Conservation (phyloP, 2,329 filamentous ascomycete genomes). For the Monosporascus ibericus region DNA sequence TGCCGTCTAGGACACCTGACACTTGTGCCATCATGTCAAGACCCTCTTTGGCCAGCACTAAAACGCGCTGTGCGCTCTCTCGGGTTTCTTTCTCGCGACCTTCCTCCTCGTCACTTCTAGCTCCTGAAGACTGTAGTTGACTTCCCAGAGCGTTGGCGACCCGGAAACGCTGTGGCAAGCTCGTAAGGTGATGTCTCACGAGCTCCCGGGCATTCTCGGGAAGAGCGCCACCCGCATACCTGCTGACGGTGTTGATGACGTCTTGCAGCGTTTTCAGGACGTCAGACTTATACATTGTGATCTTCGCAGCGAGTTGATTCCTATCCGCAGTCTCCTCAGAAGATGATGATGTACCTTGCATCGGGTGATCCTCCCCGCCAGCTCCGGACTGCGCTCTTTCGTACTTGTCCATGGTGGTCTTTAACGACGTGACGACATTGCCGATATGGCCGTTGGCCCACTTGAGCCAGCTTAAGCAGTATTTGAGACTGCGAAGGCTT, state of each 20-base stretch:
- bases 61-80: conserved; percentile 66
- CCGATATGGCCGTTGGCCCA: conserved; percentile 79
- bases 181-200: conserved; percentile 77
- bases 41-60: conserved; percentile 83
- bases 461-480: conserved; percentile 73
- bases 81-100: conserved; percentile 36
- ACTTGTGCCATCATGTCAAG: conserved; percentile 94
- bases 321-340: conserved; percentile 32
- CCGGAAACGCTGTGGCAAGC: conserved; percentile 76
- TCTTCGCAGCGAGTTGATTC: conserved; percentile 50
- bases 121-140: conserved; percentile 22
- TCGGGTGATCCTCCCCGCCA: conserved; percentile 16
- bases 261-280: conserved; percentile 74
- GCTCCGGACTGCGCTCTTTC: conserved; percentile 43
- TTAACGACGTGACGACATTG: conserved; percentile 67
- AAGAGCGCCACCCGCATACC: conserved; percentile 83
- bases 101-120: conserved; percentile 22
- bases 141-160: conserved; percentile 52
- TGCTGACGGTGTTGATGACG: conserved; percentile 78
- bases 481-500: conserved; percentile 76
- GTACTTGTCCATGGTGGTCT: conserved; percentile 72
- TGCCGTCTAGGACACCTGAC: conserved; percentile 79
- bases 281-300: conserved; percentile 62
- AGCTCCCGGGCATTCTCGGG: conserved; percentile 82
- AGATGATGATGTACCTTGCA: conserved; percentile 13